Base-by-base conservation (phyloP, 306 rosid genomes). In the Vigna mungo region DNA sequence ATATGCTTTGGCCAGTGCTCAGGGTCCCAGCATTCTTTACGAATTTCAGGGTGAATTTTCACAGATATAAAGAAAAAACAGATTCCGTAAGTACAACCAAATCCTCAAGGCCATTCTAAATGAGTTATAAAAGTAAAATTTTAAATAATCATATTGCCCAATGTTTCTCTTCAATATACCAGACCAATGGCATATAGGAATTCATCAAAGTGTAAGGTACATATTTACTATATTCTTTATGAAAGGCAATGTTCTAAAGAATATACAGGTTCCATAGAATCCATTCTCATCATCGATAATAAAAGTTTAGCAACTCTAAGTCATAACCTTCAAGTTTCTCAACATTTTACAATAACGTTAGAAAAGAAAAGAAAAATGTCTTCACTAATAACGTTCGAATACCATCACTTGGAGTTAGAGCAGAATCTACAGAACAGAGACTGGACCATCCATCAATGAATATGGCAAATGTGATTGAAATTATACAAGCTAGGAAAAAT, bases 1-100 rank as follows among this genome's bases (percentile, higher is more conserved):
- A 92, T 83, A 81, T 91, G 97, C 87, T 95, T 95, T 60, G 99
- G 99, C 99, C 99, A 95, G 60, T 81, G 88, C 74, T 90, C 69
- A 72, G 90, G 70, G 79, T 95, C 97, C 99, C 99, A 95, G 78
- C 92, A 95, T 68, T 92, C 89, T 48, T 91, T 83, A 68, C 83
- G 72, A 69, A 95, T 87, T 75, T 95, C 85, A 9, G 96, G 88
- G 78, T 95, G 97, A 62, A 82, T 12, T 80, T 90, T 94, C 46
- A 87, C 63, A 74, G 83, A 97, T 92, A 92, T 76, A 61, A 64
- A 20, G 21, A 20, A 20, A 20, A 20, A 20, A 20, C 21, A 20
- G 21, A 20, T 20, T 20, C 21, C 1, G 21, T 20, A 20, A 74
- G 65, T n/a, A 44, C 7, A 2, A 56, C 36, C 43, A 68, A 74